Conservation (phyloP, 768 basidiomycete genomes). For the Kwoniella sp. region DNA sequence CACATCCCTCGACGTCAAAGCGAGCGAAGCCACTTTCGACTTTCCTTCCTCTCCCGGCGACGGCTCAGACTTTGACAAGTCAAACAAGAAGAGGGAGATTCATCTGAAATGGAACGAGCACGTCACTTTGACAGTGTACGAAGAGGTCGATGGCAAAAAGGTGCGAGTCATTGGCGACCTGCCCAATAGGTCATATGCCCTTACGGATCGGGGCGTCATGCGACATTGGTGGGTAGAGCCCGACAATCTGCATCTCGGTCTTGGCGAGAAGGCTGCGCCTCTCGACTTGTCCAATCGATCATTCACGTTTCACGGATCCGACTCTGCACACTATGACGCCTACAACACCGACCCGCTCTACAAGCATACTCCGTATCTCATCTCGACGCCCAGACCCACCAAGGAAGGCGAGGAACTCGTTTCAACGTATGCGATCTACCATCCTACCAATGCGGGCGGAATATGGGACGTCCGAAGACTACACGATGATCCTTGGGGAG, state of each 20-base stretch:
- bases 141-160: conserved; percentile 18
- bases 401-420: conserved; percentile 17
- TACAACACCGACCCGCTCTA: conserved; percentile 52
- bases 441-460: conserved; percentile 45
- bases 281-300: conserved; percentile 41
- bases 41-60: conserved; percentile 20
- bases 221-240: conserved; percentile 36
- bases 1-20: conserved; percentile 26
- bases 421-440: conserved; percentile 33
- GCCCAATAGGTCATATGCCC: conserved; percentile 37
- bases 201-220: conserved; percentile 45
- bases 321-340: conserved; percentile 50
- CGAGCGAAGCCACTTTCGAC: conserved; percentile 27
- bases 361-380: conserved; percentile 54
- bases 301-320: conserved; percentile 44
- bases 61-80: conserved; percentile 22
- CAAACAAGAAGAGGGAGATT: conserved; percentile 26
- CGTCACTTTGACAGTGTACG: conserved; percentile 34
- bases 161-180: conserved; percentile 39
- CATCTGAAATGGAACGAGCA: conserved; percentile 37
- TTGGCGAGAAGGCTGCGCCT: conserved; percentile 53
- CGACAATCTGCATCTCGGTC: conserved; percentile 43
- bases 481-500: conserved; percentile 51
- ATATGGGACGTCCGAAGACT: conserved; percentile 48
- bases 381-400: conserved; percentile 35